Base-by-base conservation (phyloP, 1,284 basidiomycete species). In the Ustilago lituana region DNA sequence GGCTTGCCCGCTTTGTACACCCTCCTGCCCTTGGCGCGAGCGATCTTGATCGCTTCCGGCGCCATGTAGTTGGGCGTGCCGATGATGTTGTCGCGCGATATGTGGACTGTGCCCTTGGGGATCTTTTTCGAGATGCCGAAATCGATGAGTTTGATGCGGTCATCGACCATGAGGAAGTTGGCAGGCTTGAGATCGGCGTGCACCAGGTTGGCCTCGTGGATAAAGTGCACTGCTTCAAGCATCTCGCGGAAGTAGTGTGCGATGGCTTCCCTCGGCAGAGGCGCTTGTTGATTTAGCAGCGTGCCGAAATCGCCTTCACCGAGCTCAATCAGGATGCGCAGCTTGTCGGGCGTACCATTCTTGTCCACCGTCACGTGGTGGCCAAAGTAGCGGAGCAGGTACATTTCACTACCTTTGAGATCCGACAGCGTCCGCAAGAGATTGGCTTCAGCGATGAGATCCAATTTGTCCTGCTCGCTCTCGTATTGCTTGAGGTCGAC, bases 91-190 rank as follows among this genome's bases (percentile, higher is more conserved):
- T 79, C 79, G 10, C 80, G 64, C 40, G 77, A 79, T 26, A 82
- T 82, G 50, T 82, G 80, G 37, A 82, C 74, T 12, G 80, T 82
- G 20, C 79, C 79, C 41, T 78, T 63, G 24, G 78, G 80, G 47
- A 94, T 84, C 68, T 95, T 86, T 84, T 95, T 95, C 29, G 93
- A 94, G 17, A 93, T 96, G 10, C 96, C 96, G 83, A 98, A 98
- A 83, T 99, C 96, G 24, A 94, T 93, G 19, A 99, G 88, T 83
- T 95, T 97, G 82, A 97, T 88, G 47, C 93, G 88, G 19, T 89
- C 86, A 45, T 88, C 87, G 76, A 94, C 93, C 36, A 98, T 86
- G 14, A 99, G 85, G 37, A 98, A 87, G 82, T 86, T 87, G 57
- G 77, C 77, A 8, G 79, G 80, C 57, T 79, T 80, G 37, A 82